These are phyloP conservation scores for Neonectria magnoliae DNA, from an alignment of 2,329 filamentous ascomycete species.

Conservation along the genomic window DNA sequence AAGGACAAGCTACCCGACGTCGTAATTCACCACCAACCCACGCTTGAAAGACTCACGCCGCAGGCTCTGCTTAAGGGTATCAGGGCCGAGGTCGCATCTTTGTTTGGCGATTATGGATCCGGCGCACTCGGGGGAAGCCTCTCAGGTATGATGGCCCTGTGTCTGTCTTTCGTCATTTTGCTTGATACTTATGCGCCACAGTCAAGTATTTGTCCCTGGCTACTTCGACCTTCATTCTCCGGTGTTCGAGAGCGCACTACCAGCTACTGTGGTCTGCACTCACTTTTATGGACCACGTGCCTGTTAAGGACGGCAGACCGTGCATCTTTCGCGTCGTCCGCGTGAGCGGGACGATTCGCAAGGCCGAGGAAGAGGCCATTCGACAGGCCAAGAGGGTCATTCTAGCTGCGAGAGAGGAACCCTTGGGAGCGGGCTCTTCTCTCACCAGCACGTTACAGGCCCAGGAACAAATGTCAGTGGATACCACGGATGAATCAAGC, in stretches of 20 bases:
- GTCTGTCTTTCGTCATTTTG: not conserved
- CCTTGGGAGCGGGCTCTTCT: conserved; percentile 30
- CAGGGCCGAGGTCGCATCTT: conserved; percentile 71
- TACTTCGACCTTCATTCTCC: conserved; percentile 94
- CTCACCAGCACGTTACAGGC: conserved; percentile 31
- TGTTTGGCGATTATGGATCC: conserved; percentile 91
- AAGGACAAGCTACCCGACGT: conserved; percentile 63
- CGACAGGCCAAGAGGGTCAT: conserved; percentile 78
- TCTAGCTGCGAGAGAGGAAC: conserved; percentile 67
- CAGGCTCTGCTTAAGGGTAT: conserved; percentile 75
- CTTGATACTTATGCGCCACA: conserved; percentile 48
- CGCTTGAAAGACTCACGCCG: conserved; percentile 74
- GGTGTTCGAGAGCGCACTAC: conserved; percentile 83
- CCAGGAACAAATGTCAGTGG: conserved; percentile 51
- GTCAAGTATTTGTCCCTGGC: conserved; percentile 93
- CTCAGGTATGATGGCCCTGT: conserved; percentile 62
- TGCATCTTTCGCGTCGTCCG: conserved; percentile 87
- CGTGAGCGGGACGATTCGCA: conserved; percentile 92
- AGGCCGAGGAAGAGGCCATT: conserved; percentile 90
- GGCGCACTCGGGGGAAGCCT: conserved; percentile 77
- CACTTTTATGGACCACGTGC: conserved; percentile 79
- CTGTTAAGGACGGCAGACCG: conserved; percentile 64
- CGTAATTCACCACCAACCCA: conserved; percentile 82
- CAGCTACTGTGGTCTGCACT: conserved; percentile 90
- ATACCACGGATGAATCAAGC: conserved; percentile 55